Conservation (phyloP, 2,329 filamentous ascomycete genomes). For the Fusarium humuli region DNA sequence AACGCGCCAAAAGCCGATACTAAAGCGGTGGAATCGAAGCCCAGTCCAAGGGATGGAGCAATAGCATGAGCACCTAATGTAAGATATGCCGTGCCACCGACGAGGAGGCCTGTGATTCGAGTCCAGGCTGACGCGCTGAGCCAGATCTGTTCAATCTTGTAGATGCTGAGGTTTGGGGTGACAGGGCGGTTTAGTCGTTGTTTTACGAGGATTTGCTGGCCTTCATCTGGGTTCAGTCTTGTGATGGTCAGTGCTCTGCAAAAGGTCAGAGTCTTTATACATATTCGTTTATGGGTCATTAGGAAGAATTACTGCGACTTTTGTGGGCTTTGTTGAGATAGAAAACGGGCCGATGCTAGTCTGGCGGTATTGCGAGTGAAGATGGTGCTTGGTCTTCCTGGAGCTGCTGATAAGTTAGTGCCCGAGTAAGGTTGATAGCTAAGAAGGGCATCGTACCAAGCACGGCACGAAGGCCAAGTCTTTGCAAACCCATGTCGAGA, state of each 20-base stretch:
- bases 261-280: neutral
- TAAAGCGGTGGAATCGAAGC: constrained; percentile 12
- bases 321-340: constrained; percentile 15
- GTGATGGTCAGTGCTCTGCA: neutral
- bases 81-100: constrained; percentile 21
- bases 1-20: constrained; percentile 11
- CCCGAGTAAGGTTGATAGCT: accelerated
- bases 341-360: neutral
- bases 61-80: constrained; percentile 9
- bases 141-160: constrained; percentile 21
- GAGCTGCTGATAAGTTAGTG: neutral
- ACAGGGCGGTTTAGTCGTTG: constrained; percentile 26
- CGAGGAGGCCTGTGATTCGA: constrained; percentile 20
- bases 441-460: neutral
- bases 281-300: neutral
- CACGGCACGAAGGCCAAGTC: neutral
- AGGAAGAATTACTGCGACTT: neutral
- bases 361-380: neutral
- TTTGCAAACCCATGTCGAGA: neutral
- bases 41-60: constrained; percentile 13
- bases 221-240: neutral
- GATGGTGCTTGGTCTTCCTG: neutral
- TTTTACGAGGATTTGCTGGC: constrained; percentile 12
- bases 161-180: constrained; percentile 24
- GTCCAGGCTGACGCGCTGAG: constrained; percentile 36